A percentile compares a stretch with the other conserved stretches of the same genome.
phyloP scores from a whole-genome alignment of 2,329 filamentous ascomycete genomes.

The Fusarium nisikadoi region DNA sequence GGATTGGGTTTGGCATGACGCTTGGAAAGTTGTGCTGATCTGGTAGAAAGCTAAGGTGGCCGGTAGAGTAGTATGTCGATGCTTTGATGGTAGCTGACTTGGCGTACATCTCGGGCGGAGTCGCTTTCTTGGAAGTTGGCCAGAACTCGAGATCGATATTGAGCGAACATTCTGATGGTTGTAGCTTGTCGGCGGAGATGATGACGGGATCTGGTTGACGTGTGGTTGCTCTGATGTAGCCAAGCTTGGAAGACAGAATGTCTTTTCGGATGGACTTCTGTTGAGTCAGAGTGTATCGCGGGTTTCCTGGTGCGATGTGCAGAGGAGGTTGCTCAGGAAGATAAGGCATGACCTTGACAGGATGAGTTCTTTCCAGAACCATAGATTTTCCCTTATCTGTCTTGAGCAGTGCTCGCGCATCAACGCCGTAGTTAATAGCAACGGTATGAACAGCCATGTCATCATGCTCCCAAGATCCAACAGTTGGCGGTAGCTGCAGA shows the following conservation, averaged over 20 bases:
- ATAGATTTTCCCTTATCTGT: neutral
- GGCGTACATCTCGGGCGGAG: slow-evolving; percentile 19
- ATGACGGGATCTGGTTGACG: slow-evolving; percentile 24
- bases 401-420: neutral
- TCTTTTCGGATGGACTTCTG: slow-evolving; percentile 31
- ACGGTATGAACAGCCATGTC: slow-evolving; percentile 31
- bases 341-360: slow-evolving; percentile 31
- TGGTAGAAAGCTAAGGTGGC: slow-evolving; percentile 24
- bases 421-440: slow-evolving; percentile 25
- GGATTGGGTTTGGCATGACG: slow-evolving; percentile 8
- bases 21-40: slow-evolving; percentile 26
- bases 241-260: slow-evolving; percentile 19
- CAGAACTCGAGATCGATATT: slow-evolving; percentile 31
- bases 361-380: neutral
- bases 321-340: slow-evolving; percentile 32
- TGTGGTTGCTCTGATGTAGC: slow-evolving; percentile 20
- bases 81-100: slow-evolving; percentile 27
- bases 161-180: slow-evolving; percentile 6
- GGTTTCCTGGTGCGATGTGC: slow-evolving; percentile 12
- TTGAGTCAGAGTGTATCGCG: slow-evolving; percentile 17
- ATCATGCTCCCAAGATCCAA: slow-evolving; percentile 34
- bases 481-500: slow-evolving; percentile 28
- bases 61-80: slow-evolving; percentile 27
- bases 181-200: slow-evolving; percentile 27
- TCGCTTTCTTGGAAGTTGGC: slow-evolving; percentile 17